Conservation (phyloP, 2,329 filamentous ascomycete genomes). For the Phyllosticta ampelicida region DNA sequence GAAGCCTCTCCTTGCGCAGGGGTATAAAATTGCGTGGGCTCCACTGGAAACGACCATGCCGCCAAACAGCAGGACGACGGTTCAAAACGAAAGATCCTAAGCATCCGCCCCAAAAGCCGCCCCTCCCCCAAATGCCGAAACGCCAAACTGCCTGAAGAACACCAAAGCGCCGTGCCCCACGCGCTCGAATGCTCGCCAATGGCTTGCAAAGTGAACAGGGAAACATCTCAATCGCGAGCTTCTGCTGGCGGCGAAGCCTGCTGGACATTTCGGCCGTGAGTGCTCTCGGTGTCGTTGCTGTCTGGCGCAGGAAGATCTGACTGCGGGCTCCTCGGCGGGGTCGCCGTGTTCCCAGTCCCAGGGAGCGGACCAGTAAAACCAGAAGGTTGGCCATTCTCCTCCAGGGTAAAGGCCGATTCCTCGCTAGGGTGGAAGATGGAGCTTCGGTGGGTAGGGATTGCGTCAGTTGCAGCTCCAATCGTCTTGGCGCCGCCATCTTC, state of each 20-base stretch:
- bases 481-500: background rate
- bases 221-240: background rate
- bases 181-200: background rate
- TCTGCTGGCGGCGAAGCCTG: background rate
- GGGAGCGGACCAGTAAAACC: background rate
- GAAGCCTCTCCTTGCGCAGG: background rate
- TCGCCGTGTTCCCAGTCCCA: constrained; percentile 7
- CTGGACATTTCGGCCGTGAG: background rate
- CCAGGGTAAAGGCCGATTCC: constrained; percentile 1
- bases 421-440: constrained; percentile 3
- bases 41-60: background rate
- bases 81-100: background rate
- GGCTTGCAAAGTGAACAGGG: background rate
- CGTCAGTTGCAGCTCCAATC: background rate
- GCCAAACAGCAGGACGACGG: background rate
- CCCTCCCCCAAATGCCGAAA: background rate
- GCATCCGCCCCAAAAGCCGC: background rate
- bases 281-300: background rate
- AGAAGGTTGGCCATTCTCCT: background rate
- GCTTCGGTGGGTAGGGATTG: background rate
- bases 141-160: background rate
- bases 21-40: background rate
- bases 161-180: background rate
- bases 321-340: background rate
- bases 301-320: background rate